Percentiles rank a stretch among this genome's conserved stretches.
Conservation (phyloP, 768 basidiomycete genomes). For the Boletus barrowsii region DNA sequence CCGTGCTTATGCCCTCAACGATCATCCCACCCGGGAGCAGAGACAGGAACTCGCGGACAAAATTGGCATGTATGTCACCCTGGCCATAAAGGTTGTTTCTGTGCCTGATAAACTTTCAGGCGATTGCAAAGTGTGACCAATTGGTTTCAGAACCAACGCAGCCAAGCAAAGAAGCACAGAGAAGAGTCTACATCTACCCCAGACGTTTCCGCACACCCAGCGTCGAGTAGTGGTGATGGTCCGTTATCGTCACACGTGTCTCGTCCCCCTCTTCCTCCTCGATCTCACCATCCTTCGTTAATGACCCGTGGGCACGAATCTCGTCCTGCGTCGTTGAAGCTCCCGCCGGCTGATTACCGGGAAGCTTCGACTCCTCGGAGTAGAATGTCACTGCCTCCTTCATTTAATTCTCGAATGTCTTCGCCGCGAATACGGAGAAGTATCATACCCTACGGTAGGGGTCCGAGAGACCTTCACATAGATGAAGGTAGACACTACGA, state of each 20-base stretch:
- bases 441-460: constrained; percentile 27
- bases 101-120: constrained; percentile 45
- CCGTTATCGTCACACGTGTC: constrained; percentile 7
- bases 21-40: constrained; percentile 68
- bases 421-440: constrained; percentile 32
- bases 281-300: constrained; percentile 32
- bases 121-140: constrained; percentile 77
- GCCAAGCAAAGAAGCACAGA: constrained; percentile 67
- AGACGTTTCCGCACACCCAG: constrained; percentile 6
- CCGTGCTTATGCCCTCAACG: constrained; percentile 59
- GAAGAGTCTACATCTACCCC: constrained; percentile 43
- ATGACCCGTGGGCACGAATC: constrained; percentile 21
- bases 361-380: constrained; percentile 23
- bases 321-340: constrained; percentile 10
- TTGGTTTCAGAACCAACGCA: constrained; percentile 87
- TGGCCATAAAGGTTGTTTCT: constrained; percentile 5
- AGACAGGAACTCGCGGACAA: constrained; percentile 60
- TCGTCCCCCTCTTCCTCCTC: constrained; percentile 22
- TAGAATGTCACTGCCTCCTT: constrained; percentile 32
- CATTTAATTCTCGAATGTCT: constrained; percentile 24
- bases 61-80: constrained; percentile 69
- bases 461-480: constrained; percentile 22
- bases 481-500: constrained; percentile 26
- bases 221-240: constrained; percentile 5
- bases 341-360: constrained; percentile 15